Conservation (phyloP, 108 stramenopile genomes). For the Nitzschia inconspicua region DNA sequence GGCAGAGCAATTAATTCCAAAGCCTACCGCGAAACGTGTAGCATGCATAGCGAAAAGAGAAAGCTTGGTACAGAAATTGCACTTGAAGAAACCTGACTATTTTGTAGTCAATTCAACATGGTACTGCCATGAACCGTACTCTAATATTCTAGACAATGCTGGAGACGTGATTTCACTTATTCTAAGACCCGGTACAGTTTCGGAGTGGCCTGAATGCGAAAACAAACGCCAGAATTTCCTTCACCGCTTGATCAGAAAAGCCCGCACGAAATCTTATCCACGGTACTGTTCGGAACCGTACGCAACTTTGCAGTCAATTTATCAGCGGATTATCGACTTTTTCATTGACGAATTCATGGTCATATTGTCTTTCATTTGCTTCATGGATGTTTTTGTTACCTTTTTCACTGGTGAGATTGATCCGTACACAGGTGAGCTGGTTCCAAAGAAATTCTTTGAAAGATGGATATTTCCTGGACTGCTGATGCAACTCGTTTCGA, state of each 20-base stretch:
- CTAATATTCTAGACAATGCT: conserved; percentile 16
- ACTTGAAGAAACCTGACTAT: not conserved
- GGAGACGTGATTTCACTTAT: conserved; percentile 11
- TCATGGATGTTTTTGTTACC: conserved; percentile 74
- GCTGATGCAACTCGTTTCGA: conserved; percentile 64
- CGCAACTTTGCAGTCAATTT: conserved; percentile 12
- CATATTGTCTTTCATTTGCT: conserved; percentile 50
- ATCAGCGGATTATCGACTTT: conserved; percentile 28
- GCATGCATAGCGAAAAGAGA: too few relatives aligned
- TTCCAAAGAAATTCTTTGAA: conserved; percentile 56
- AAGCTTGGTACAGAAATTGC: too few relatives aligned
- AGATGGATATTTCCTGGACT: conserved; percentile 76
- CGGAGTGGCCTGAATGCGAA: conserved; percentile 29
- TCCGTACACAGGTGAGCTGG: conserved; percentile 41
- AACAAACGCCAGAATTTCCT: not conserved
- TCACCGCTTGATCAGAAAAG: conserved; percentile 6
- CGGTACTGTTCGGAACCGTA: conserved; percentile 40
- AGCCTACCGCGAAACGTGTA: conserved; percentile 1
- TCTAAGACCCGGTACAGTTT: conserved; percentile 17
- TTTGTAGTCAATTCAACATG: conserved; percentile 14
- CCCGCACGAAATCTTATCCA: conserved; percentile 1
- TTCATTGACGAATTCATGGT: conserved; percentile 40
- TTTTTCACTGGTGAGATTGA: conserved; percentile 80
- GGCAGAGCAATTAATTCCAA: conserved; percentile 16
- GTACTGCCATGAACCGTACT: conserved; percentile 30